Base-by-base conservation (phyloP, 2,329 filamentous ascomycete species). In the Cyphellophora europaea region DNA sequence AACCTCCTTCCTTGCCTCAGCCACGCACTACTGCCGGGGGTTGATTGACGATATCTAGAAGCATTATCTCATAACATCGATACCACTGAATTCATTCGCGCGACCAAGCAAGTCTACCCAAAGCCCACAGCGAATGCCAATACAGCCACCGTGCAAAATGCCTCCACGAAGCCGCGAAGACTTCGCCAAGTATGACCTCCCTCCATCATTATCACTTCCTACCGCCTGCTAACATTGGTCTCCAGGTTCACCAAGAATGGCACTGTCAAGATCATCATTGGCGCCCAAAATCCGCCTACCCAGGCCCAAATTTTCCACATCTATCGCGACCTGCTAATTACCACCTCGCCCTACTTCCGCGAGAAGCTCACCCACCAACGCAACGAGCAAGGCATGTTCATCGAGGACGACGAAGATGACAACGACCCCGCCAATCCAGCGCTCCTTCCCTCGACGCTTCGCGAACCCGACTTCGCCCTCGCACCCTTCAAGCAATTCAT, bases 151-250 rank as follows among this genome's bases (percentile, higher is more conserved):
- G n/a, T n/a, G n/a, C n/a, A n/a, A n/a, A n/a, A n/a, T n/a, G n/a
- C n/a, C n/a, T n/a, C n/a, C n/a, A n/a, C n/a, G n/a, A n/a, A 25
- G n/a, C 21, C 21, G 21, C 21, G 21, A 25, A n/a, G 21, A 25
- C 21, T 25, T 25, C 21, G 21, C 21, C 21, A 25, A 25, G n/a
- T 25, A 25, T 25, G n/a, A n/a, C n/a, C n/a, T n/a, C n/a, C n/a
- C n/a, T n/a, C n/a, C n/a, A n/a, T n/a, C n/a, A n/a, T n/a, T n/a
- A n/a, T n/a, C n/a, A n/a, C n/a, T n/a, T n/a, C n/a, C n/a, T n/a
- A n/a, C n/a, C n/a, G n/a, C n/a, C n/a, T n/a, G n/a, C n/a, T n/a
- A n/a, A n/a, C n/a, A n/a, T n/a, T n/a, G n/a, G n/a, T n/a, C n/a
- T n/a, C n/a, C n/a, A n/a, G n/a, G n/a, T n/a, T n/a, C n/a, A 25